A percentile compares a stretch with the other conserved stretches of the same genome.
Evolutionary conservation across 306 rosid genomes (phyloP).

Genomic region (Pterocarpus macrocarpus): DNA sequence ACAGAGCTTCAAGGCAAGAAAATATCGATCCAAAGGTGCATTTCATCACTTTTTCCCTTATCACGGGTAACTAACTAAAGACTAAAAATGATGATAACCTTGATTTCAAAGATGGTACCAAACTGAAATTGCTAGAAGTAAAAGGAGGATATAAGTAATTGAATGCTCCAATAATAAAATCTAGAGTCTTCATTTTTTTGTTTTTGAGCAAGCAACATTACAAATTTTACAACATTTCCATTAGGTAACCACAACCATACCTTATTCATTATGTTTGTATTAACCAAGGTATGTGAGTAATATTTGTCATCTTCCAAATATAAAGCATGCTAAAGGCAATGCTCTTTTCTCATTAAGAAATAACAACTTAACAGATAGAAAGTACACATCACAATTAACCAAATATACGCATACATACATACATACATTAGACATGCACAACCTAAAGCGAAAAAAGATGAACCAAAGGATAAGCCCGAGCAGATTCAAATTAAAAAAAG

Average conservation of each 20-base stretch:
- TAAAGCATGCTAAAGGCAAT: slow-evolving; percentile 43
- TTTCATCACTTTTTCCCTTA: background rate
- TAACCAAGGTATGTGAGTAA: slow-evolving; percentile 33
- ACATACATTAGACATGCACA: slow-evolving; percentile 13
- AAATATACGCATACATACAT: slow-evolving; percentile 14
- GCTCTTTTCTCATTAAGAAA: slow-evolving; percentile 36
- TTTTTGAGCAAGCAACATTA: slow-evolving; percentile 22
- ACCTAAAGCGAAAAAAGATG: too few species aligned
- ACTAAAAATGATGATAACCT: slow-evolving; percentile 14
- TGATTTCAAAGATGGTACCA: background rate
- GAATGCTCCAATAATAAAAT: slow-evolving; percentile 29
- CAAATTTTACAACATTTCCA: slow-evolving; percentile 28
- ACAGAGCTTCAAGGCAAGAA: background rate
- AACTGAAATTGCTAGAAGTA: slow-evolving; percentile 23
- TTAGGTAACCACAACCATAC: slow-evolving; percentile 28
- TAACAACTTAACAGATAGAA: slow-evolving; percentile 37
- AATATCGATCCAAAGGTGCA: slow-evolving; percentile 19
- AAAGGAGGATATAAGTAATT: slow-evolving; percentile 36
- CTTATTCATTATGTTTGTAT: slow-evolving; percentile 28
- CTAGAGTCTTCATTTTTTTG: background rate
- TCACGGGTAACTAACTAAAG: slow-evolving; percentile 21
- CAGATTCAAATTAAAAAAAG: too few species aligned
- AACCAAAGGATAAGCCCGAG: too few species aligned
- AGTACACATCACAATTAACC: background rate
- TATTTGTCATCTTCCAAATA: slow-evolving; percentile 36